Conservation (phyloP, 2,329 filamentous ascomycete genomes). For the Penicillium sp. region DNA sequence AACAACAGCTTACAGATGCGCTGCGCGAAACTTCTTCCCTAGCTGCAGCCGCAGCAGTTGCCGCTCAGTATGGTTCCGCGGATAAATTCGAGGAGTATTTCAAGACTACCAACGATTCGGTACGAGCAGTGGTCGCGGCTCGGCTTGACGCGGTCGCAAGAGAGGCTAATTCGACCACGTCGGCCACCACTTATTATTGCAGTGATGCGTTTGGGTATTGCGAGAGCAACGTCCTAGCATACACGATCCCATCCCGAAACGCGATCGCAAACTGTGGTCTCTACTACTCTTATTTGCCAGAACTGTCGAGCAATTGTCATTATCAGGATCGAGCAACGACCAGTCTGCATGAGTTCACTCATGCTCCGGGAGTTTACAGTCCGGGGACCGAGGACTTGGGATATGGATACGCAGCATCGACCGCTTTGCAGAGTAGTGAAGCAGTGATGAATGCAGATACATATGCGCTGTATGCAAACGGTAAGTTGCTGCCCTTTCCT, state of each 20-base stretch:
- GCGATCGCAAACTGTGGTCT: constrained; percentile 64
- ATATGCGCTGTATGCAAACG: constrained; percentile 57
- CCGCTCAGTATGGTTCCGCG: constrained; percentile 50
- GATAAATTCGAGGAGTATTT: constrained; percentile 55
- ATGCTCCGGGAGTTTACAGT: constrained; percentile 54
- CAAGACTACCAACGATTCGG: constrained; percentile 55
- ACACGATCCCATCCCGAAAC: constrained; percentile 57
- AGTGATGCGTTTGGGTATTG: constrained; percentile 59
- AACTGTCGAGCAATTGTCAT: constrained; percentile 56
- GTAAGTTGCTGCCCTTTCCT: constrained; percentile 18
- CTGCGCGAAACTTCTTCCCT: constrained; percentile 52
- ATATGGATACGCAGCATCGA: constrained; percentile 57
- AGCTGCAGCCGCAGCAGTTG: constrained; percentile 52
- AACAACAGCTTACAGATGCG: constrained; percentile 50
- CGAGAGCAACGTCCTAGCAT: constrained; percentile 56
- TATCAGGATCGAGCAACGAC: constrained; percentile 67
- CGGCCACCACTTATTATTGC: constrained; percentile 59
- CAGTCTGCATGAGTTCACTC: constrained; percentile 66
- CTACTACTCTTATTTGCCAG: constrained; percentile 55
- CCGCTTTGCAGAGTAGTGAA: constrained; percentile 47
- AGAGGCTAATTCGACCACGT: constrained; percentile 56
- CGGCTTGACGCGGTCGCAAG: constrained; percentile 54
- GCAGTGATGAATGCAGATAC: constrained; percentile 67
- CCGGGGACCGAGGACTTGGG: constrained; percentile 62
- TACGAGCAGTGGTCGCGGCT: constrained; percentile 53